phyloP scores from a whole-genome alignment of 495 filamentous ascomycete species.

The Aspergillus nanangensis region DNA sequence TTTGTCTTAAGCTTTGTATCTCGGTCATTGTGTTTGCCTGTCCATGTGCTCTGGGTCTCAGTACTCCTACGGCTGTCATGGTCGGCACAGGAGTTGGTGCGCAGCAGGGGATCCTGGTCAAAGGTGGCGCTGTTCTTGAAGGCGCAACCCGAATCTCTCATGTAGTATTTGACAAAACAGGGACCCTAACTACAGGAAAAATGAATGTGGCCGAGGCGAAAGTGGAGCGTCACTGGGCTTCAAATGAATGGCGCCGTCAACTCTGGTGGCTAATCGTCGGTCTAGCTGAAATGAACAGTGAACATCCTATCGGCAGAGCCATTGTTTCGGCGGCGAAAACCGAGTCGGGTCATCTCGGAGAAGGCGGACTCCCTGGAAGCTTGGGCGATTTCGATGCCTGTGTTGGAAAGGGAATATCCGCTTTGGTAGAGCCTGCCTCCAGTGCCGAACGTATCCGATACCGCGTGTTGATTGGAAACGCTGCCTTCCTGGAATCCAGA shows the following conservation, averaged over 20 bases:
- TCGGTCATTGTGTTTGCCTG: slow-evolving; percentile 98
- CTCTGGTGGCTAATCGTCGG: slow-evolving; percentile 96
- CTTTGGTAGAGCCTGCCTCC: slow-evolving; percentile 71
- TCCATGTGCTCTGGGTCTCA: slow-evolving; percentile 89
- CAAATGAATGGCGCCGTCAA: slow-evolving; percentile 59
- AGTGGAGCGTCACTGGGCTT: slow-evolving; percentile 63
- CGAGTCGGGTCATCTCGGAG: slow-evolving; percentile 65
- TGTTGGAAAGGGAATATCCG: slow-evolving; percentile 83
- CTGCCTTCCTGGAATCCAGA: slow-evolving; percentile 65
- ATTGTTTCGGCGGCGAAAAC: slow-evolving; percentile 69
- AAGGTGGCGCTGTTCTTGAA: slow-evolving; percentile 91
- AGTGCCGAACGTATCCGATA: slow-evolving; percentile 63
- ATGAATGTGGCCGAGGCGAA: slow-evolving; percentile 80
- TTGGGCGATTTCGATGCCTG: slow-evolving; percentile 78
- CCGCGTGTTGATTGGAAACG: slow-evolving; percentile 78
- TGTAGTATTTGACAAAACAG: slow-evolving; percentile 98
- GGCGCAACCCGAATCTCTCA: slow-evolving; percentile 87
- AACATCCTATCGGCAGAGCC: slow-evolving; percentile 90
- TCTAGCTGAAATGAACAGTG: slow-evolving; percentile 86
- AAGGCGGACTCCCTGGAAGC: slow-evolving; percentile 73
- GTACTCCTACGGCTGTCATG: slow-evolving; percentile 97
- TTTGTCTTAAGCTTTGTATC: slow-evolving; percentile 96
- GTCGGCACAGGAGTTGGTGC: slow-evolving; percentile 95
- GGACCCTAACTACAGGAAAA: slow-evolving; percentile 88
- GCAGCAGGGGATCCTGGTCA: slow-evolving; percentile 95